Base-by-base conservation (phyloP, 352 stramenopile species). In the Phytopythium cucurbitacearum region DNA sequence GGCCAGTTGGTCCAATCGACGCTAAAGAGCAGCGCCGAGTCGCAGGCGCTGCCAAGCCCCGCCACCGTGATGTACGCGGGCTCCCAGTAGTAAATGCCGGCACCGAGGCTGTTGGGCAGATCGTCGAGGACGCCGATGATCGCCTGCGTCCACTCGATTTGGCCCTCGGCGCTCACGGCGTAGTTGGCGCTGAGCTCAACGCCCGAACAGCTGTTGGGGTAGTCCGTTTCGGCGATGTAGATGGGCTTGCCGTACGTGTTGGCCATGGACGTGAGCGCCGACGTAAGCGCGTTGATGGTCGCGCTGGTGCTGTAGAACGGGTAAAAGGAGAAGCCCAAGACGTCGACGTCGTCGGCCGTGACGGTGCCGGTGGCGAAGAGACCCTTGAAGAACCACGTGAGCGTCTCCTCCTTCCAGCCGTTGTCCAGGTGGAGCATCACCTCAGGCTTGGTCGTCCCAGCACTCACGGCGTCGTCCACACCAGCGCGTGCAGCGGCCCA, bases 81-180 rank as follows among this genome's bases (percentile, higher is more conserved):
- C 49, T 72, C 64, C 60, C 64, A 72, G 57, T 72, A 72, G 53
- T 66, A 72, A 43, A 72, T 59, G 7, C 64, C 64, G 10, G 64
- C 60, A 3, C 64, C 60, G 0, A 69, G 54, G 11, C 60, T 51
- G 6, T 56, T 63, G 4, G 64, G 60, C 39, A 72, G 50, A 3
- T 46, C 42, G 28, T 69, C 48, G 28, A 69, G 43, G 7, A 69
- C 61, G 15, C 64, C 47, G 38, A 65, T 61, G 16, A 69, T 59
- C 0, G 64, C 60, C 16, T 59, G 38, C 1, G 67, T 63, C 64
- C 64, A 69, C 40, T 69, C 42, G 11, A 55, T 47, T 21, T 72
- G 64, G 7, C 64, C 64, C n/a, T 49, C 15, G 16, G 52, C 56
- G 49, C 49, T 72, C 15, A 59, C 46, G 0, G 56, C 16, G 46